Percentiles rank a stretch among this genome's conserved stretches.
Evolutionary conservation across 495 filamentous ascomycete genomes (phyloP).

Genomic region (Daldinia vernicosa): DNA sequence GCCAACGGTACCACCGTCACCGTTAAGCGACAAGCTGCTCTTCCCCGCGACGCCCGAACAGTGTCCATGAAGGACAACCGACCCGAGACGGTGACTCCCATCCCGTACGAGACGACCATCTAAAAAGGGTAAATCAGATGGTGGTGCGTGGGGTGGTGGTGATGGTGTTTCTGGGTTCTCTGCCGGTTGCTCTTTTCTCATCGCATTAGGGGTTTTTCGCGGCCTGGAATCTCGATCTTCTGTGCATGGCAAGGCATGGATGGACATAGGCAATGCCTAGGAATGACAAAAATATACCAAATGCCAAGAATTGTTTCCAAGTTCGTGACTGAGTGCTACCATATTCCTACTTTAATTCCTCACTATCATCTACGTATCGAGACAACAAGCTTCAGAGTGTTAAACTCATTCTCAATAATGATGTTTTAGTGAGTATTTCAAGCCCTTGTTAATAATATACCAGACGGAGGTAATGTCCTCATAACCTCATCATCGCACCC

Average conservation of each 20-base stretch:
- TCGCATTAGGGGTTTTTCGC: constrained; percentile 47
- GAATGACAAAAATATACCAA: constrained; percentile 49
- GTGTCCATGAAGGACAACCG: constrained; percentile 78
- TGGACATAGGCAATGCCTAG: constrained; percentile 43
- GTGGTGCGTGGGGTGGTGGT: constrained; percentile 23
- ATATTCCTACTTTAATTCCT: neutral
- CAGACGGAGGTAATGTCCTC: neutral
- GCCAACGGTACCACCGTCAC: constrained; percentile 82
- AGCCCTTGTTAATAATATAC: neutral
- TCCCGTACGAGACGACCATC: constrained; percentile 98
- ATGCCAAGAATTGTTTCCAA: constrained; percentile 25
- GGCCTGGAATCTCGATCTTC: constrained; percentile 44
- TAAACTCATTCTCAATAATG: neutral
- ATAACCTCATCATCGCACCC: neutral
- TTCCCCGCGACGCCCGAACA: constrained; percentile 80
- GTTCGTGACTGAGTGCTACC: constrained; percentile 9
- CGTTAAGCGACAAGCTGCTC: constrained; percentile 87
- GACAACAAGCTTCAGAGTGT: neutral
- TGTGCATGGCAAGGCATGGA: constrained; percentile 47
- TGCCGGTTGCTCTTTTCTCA: constrained; percentile 47
- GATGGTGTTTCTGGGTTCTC: constrained; percentile 44
- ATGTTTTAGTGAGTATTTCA: neutral
- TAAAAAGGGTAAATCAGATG: constrained; percentile 60
- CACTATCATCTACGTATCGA: neutral
- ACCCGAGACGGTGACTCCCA: constrained; percentile 89